A percentile compares a stretch with the other conserved stretches of the same genome.
Conservation (phyloP, 371 early-diverging fungal species). For the Mucor racemosus region DNA sequence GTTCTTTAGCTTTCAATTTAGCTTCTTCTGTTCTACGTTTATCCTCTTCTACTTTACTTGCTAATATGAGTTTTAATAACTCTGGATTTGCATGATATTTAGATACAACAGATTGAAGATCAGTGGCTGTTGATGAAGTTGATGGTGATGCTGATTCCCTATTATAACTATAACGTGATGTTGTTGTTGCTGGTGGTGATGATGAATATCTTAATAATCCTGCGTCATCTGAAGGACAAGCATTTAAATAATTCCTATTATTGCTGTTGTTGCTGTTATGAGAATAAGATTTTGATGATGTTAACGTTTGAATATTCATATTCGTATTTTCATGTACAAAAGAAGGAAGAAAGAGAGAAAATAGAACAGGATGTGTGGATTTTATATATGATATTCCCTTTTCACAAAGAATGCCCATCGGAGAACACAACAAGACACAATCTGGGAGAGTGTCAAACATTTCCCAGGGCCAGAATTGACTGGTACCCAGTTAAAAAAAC, state of each 20-base stretch:
- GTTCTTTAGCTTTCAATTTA: slow-evolving; percentile 54
- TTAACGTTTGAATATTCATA: slow-evolving; percentile 28
- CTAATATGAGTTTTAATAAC: slow-evolving; percentile 55
- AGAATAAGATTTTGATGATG: slow-evolving; percentile 18
- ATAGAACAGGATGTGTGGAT: background rate
- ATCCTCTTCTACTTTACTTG: slow-evolving; percentile 66
- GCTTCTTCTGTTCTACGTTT: slow-evolving; percentile 68
- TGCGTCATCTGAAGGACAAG: slow-evolving; percentile 18
- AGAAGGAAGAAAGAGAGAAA: background rate
- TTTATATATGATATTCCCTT: background rate
- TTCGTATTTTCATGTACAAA: slow-evolving; percentile 5
- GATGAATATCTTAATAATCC: slow-evolving; percentile 17
- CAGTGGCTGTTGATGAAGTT: slow-evolving; percentile 15
- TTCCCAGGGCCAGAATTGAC: slow-evolving; percentile 23
- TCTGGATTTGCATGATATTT: slow-evolving; percentile 59
- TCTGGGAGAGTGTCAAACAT: slow-evolving; percentile 26
- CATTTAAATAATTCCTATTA: background rate
- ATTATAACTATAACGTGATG: background rate
- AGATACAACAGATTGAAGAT: slow-evolving; percentile 41
- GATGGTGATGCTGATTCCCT: background rate
- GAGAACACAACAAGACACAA: slow-evolving; percentile 3
- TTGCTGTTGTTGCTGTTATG: slow-evolving; percentile 3
- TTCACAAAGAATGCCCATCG: background rate
- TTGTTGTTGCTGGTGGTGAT: slow-evolving; percentile 1
- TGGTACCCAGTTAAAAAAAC: slow-evolving; percentile 11